These are phyloP conservation scores for Corylus americana DNA, from an alignment of 306 rosid genomes.

Conservation along the genomic window DNA sequence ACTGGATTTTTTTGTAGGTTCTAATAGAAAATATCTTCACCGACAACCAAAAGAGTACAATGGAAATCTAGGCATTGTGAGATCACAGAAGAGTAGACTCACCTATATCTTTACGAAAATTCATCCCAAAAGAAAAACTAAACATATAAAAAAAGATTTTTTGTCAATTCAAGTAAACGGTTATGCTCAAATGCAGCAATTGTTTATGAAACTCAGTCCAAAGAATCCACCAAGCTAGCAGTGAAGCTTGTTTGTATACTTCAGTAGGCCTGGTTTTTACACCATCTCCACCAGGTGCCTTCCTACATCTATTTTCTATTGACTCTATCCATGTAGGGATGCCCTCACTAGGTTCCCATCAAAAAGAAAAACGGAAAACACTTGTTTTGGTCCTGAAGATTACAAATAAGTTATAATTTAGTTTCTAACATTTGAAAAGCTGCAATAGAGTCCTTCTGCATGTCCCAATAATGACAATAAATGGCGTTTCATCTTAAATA, in stretches of 20 bases:
- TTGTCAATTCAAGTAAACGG: neutral
- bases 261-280: neutral
- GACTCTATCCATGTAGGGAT: neutral
- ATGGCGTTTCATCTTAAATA: too few species aligned
- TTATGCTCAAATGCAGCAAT: neutral
- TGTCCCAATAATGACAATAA: too few species aligned
- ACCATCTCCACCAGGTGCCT: neutral
- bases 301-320: neutral
- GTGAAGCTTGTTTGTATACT: neutral
- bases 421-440: too few species aligned
- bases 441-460: too few species aligned
- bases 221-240: neutral
- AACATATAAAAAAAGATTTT: neutral
- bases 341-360: neutral
- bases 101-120: neutral
- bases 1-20: neutral
- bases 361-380: neutral
- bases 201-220: neutral
- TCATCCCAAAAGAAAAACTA: neutral
- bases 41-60: neutral
- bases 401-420: too few species aligned
- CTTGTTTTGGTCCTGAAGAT: too few species aligned
- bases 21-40: neutral
- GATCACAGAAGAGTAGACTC: neutral
- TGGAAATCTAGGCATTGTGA: neutral